Evolutionary conservation across 2,329 filamentous ascomycete genomes (phyloP), one percentile per base, ranked within the genome.

Genomic region (Aspergillus ustus): DNA sequence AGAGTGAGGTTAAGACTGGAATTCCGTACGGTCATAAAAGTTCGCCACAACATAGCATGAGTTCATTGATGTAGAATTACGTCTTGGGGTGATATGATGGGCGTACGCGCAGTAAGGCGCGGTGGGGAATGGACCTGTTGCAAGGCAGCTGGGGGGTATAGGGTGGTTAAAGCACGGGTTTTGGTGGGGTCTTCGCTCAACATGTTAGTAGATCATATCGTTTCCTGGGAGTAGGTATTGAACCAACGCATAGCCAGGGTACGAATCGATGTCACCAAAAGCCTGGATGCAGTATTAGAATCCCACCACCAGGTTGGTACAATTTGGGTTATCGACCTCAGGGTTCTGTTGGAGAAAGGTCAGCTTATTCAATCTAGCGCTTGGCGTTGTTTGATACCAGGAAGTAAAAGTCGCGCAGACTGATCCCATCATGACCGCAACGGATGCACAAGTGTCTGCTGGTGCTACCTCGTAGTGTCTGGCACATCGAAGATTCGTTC

Each of bases 261-360:
- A 64, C n/a, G 54, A 60, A 6, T 17, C 25, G 29, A 62, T 64
- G 22, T 60, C 55, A 15, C 60, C 63, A 28, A 64, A 50, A 11
- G 63, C 50, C 50, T 62, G 13, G 19, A 64, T 46, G 29, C 63
- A 63, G 57, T 64, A 63, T 29, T 31, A 54, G 2, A 28, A 48
- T 6, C 40, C 52, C n/a, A 19, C 28, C 7, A 34, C 34, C 9
- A 64, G 52, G 31, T 65, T 63, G 46, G 40, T 63, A 25, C 56
- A 63, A 29, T 57, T 56, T 11, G 34, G 11, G 0, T 50, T 50
- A n/a, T 65, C 53, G 56, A 65, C 40, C 17, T 45, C 51, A 2
- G 63, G 31, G 48, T 60, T 60, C 43, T 46, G 43, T 37, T 0
- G 4, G 34, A 37, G 8, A 13, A 9, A 9, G 31, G 31, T 9